phyloP scores from a whole-genome alignment of 2,329 filamentous ascomycete species.

The Fusarium staphyleae region DNA sequence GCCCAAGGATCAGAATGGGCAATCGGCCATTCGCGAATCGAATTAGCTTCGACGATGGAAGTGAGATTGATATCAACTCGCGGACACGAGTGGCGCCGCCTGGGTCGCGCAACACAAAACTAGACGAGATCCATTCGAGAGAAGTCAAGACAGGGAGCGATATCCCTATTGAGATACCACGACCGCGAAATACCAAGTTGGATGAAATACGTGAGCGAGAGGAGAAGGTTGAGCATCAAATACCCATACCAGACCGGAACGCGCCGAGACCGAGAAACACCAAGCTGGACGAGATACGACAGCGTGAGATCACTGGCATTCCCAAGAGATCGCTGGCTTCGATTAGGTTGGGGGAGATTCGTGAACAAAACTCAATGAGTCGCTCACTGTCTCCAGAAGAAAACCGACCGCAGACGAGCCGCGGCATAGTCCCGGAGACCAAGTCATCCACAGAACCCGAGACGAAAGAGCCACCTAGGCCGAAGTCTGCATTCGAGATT shows the following conservation, averaged over 20 bases:
- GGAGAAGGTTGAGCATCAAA: constrained; percentile 42
- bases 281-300: constrained; percentile 58
- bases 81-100: constrained; percentile 40
- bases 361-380: constrained; percentile 56
- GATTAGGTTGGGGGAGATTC: constrained; percentile 60
- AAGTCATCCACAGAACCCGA: constrained; percentile 13
- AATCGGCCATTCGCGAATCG: constrained; percentile 48
- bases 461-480: constrained; percentile 26
- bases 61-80: constrained; percentile 42
- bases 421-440: constrained; percentile 16
- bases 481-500: constrained; percentile 39
- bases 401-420: constrained; percentile 42
- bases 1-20: constrained; percentile 57
- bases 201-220: constrained; percentile 50
- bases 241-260: constrained; percentile 43
- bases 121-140: constrained; percentile 54
- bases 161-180: constrained; percentile 29
- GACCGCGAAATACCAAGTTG: constrained; percentile 42
- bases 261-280: constrained; percentile 48
- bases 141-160: constrained; percentile 49
- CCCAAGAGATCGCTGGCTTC: constrained; percentile 58
- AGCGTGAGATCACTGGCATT: constrained; percentile 52
- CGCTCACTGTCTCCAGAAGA: constrained; percentile 54
- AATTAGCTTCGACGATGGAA: constrained; percentile 44
- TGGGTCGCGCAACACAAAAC: constrained; percentile 50